phyloP scores from a whole-genome alignment of 2,329 filamentous ascomycete genomes.

The Pyrenophora teres region DNA sequence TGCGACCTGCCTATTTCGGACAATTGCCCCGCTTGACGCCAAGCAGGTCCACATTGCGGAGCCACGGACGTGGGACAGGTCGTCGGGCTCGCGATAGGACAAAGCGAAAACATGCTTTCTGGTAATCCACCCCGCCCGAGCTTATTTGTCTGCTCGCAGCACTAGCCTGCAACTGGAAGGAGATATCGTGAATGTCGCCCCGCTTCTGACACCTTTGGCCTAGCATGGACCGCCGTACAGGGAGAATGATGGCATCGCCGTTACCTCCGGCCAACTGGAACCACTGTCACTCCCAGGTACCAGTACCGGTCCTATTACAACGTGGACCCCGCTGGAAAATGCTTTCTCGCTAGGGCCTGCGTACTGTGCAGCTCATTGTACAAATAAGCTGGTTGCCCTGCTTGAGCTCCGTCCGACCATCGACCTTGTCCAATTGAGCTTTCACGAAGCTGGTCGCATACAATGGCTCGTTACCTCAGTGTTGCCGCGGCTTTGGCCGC shows the following conservation, averaged over 20 bases:
- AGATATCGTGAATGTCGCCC: conserved; percentile 16
- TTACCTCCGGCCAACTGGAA: conserved; percentile 9
- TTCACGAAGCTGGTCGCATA: conserved; percentile 32
- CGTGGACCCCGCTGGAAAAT: conserved; percentile 18
- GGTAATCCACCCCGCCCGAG: conserved; percentile 25
- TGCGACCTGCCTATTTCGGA: conserved; percentile 22
- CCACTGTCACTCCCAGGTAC: conserved; percentile 16
- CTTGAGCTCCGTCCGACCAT: conserved; percentile 17
- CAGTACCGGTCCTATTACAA: conserved; percentile 21
- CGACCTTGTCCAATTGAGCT: conserved; percentile 36
- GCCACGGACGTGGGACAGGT: conserved; percentile 14
- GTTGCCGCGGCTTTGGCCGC: conserved; percentile 42
- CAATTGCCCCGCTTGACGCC: conserved; percentile 20
- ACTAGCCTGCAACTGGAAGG: conserved; percentile 29
- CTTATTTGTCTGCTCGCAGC: conserved; percentile 27
- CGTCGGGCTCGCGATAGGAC: conserved; percentile 26
- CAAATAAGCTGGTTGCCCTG: conserved; percentile 32
- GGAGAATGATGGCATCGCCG: conserved; percentile 27
- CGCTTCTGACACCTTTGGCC: conserved; percentile 13
- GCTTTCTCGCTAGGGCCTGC: conserved; percentile 6
- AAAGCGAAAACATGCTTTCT: conserved; percentile 30
- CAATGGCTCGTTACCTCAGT: conserved; percentile 43
- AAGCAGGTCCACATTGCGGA: conserved; percentile 20
- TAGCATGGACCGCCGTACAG: conserved; percentile 13
- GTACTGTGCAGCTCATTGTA: conserved; percentile 16